Evolutionary conservation across 2,329 filamentous ascomycete genomes (phyloP).

Genomic region (Trichoderma simmonsii): DNA sequence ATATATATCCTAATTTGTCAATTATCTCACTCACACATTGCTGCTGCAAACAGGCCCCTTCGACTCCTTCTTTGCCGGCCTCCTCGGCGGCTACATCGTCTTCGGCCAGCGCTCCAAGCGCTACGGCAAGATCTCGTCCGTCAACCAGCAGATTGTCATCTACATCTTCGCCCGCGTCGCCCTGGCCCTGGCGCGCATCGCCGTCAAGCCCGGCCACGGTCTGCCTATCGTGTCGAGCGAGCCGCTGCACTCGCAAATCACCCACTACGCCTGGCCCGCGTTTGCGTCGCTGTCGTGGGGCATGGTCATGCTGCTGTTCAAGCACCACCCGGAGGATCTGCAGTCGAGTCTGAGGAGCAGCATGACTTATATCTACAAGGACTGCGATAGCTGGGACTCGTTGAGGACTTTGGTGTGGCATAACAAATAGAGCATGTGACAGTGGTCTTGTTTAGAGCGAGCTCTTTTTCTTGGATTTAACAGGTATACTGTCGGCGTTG

Average conservation of each 20-base stretch:
- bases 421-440: conserved; percentile 56
- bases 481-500: not conserved
- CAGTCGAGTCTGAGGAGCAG: conserved; percentile 88
- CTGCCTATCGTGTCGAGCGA: conserved; percentile 50
- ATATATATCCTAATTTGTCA: not conserved
- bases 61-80: conserved; percentile 81
- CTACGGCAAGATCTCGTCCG: conserved; percentile 66
- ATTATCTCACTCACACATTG: not conserved
- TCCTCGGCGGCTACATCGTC: conserved; percentile 87
- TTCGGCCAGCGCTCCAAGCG: conserved; percentile 70
- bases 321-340: conserved; percentile 85
- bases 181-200: conserved; percentile 77
- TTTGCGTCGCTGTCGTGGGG: conserved; percentile 93
- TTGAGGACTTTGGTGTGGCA: conserved; percentile 81
- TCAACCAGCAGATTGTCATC: conserved; percentile 96
- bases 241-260: conserved; percentile 49
- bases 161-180: conserved; percentile 94
- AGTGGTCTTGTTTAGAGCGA: not conserved
- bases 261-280: conserved; percentile 79
- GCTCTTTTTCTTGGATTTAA: not conserved
- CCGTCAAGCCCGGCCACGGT: conserved; percentile 62
- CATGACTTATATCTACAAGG: conserved; percentile 95
- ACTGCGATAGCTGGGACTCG: conserved; percentile 87
- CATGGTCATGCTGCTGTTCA: conserved; percentile 91
- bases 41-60: conserved; percentile 52